These are phyloP conservation scores for Fomitiporia mediterranea DNA, from an alignment of 1,284 basidiomycete genomes.

Conservation along the genomic window DNA sequence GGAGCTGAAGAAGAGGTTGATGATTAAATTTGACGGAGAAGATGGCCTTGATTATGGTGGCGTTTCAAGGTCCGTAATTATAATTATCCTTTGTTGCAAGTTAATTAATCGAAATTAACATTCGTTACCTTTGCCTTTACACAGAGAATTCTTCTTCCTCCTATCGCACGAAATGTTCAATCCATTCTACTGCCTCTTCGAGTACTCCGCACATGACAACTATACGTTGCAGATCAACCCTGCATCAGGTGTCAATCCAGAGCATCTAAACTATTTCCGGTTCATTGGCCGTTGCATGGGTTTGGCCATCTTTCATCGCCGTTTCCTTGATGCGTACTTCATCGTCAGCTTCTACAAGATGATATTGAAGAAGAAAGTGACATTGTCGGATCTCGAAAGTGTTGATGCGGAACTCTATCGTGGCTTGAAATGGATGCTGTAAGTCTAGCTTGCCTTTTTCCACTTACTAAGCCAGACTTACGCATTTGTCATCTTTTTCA, in stretches of 20 bases:
- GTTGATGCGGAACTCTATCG: slow-evolving; percentile 90
- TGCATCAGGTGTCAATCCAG: slow-evolving; percentile 95
- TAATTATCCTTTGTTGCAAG: too few relatives aligned
- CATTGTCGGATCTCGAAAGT: slow-evolving; percentile 83
- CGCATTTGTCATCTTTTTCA: slow-evolving; percentile 26
- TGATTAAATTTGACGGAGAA: slow-evolving; percentile 98
- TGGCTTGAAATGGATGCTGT: slow-evolving; percentile 97
- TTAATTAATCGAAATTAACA: too few relatives aligned
- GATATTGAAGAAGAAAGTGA: slow-evolving; percentile 87
- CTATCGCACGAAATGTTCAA: slow-evolving; percentile 98
- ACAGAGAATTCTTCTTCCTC: slow-evolving; percentile 86
- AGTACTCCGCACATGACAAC: slow-evolving; percentile 99
- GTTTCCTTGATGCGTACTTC: slow-evolving; percentile 99
- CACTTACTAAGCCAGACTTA: neutral
- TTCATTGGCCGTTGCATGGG: slow-evolving; percentile 95
- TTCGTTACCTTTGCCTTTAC: slow-evolving; percentile 7
- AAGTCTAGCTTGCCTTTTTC: slow-evolving; percentile 31
- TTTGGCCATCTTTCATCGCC: slow-evolving; percentile 95
- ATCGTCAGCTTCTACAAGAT: slow-evolving; percentile 99
- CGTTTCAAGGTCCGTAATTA: slow-evolving; percentile 63
- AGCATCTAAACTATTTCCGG: slow-evolving; percentile 99
- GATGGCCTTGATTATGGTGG: slow-evolving; percentile 96
- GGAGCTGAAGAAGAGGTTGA: slow-evolving; percentile 90
- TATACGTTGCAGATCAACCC: slow-evolving; percentile 99
- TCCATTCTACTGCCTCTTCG: slow-evolving; percentile 99